Evolutionary conservation across 495 filamentous ascomycete species (phyloP).

Genomic region (Thermochaetoides thermophila): DNA sequence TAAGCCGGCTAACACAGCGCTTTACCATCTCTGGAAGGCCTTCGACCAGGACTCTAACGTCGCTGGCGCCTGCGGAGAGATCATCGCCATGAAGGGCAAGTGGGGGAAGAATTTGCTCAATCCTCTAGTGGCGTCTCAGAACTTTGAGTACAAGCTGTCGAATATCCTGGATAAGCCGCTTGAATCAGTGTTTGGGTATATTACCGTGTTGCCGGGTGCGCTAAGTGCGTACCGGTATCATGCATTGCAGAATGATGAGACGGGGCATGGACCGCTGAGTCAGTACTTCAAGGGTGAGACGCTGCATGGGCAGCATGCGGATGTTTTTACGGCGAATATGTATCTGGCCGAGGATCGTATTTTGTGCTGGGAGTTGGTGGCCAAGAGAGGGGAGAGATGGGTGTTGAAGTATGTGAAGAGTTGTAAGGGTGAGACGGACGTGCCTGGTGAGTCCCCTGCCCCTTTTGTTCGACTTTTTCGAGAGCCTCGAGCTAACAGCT

Average conservation of each 20-base stretch:
- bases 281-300: constrained; percentile 99
- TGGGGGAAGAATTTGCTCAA: constrained; percentile 73
- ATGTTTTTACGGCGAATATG: constrained; percentile 99
- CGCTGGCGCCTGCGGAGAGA: constrained; percentile 91
- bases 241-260: constrained; percentile 91
- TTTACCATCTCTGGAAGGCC: constrained; percentile 99
- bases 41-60: constrained; percentile 96
- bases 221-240: constrained; percentile 93
- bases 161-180: constrained; percentile 97
- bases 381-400: constrained; percentile 90
- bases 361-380: constrained; percentile 96
- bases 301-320: constrained; percentile 87
- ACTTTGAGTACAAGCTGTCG: constrained; percentile 99
- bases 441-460: constrained; percentile 54
- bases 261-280: constrained; percentile 84
- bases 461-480: background rate
- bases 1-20: constrained; percentile 63
- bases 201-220: constrained; percentile 90
- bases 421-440: constrained; percentile 92
- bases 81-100: constrained; percentile 87
- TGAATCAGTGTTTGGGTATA: constrained; percentile 95
- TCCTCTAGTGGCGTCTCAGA: constrained; percentile 89
- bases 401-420: constrained; percentile 94
- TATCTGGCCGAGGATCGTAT: constrained; percentile 98
- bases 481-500: background rate